These are phyloP conservation scores for Fusarium sp. DNA, from an alignment of 2,329 filamentous ascomycete genomes.

Conservation along the genomic window DNA sequence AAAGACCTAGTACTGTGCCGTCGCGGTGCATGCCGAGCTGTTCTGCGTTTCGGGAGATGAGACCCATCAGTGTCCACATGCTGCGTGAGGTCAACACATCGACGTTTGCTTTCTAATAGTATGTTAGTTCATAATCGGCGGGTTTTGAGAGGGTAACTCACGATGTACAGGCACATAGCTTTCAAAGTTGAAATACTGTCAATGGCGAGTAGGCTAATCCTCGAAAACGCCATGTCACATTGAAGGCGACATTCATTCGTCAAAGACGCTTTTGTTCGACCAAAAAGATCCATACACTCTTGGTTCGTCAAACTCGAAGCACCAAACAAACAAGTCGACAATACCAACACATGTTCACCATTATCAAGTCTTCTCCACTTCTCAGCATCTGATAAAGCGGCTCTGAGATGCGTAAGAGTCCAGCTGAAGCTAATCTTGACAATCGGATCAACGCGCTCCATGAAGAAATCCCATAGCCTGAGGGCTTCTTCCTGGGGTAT, in stretches of 20 bases:
- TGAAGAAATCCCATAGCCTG: slow-evolving; percentile 6
- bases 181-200: slow-evolving; percentile 9
- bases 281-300: slow-evolving; percentile 3
- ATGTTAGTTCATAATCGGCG: not conserved
- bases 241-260: not conserved
- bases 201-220: not conserved
- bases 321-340: slow-evolving; percentile 12
- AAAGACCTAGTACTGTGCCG: slow-evolving; percentile 8
- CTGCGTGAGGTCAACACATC: not conserved
- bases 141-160: fast-evolving
- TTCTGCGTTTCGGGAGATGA: slow-evolving; percentile 9
- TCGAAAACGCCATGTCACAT: slow-evolving; percentile 19
- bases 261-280: not conserved
- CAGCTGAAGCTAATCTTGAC: slow-evolving; percentile 30
- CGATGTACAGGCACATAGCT: slow-evolving; percentile 12
- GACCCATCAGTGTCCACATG: slow-evolving; percentile 13
- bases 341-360: not conserved
- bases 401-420: not conserved
- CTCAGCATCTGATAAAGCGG: not conserved
- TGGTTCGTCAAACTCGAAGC: not conserved
- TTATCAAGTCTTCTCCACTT: not conserved
- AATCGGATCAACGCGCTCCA: slow-evolving; percentile 19
- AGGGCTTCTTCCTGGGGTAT: not conserved
- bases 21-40: slow-evolving; percentile 27
- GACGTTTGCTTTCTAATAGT: slow-evolving; percentile 1